Evolutionary conservation across 805 yeast genomes (phyloP), one percentile per base, ranked within the genome.

Genomic region (Saccharomycopsis babjevae): DNA sequence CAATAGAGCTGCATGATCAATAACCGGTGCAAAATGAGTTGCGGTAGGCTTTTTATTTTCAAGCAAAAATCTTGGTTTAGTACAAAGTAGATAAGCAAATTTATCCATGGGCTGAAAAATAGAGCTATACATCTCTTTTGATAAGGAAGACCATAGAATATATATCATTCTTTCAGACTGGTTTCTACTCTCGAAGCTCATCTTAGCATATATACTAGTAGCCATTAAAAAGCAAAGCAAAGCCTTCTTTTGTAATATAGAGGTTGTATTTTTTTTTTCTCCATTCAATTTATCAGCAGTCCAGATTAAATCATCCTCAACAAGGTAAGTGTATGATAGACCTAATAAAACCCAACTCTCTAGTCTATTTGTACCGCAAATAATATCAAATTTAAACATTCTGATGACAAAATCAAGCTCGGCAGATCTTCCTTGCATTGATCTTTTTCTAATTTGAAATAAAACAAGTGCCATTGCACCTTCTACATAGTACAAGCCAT

Each of bases 241-340:
- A 0, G 96, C 78, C 67, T 80, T 85, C 61, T 86, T 78, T 70
- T 90, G 97, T 2, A 81, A 68, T 5, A 78, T 72, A 0, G 91
- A 89, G 0, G 90, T 86, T 0, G 73, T 70, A 3, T 73, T 73
- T 67, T 86, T 86, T 63, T 84, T 78, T 5, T 87, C 94, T 0
- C 80, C 76, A 58, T 85, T 85, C 42, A 90, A 72, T 67, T 88
- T 88, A 67, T 92, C 97, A 0, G 96, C 84, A 0, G 93, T 88
- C 96, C 97, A 90, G n/a, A 89, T 83, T 60, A 94, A 72, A 65
- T 89, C 97, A 70, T 91, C 97, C 65, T 93, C 97, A 0, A 87
- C 96, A 50, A 88, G 74, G 61, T 77, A 84, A 0, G 91, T 85
- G 66, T 80, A 91, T 0, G 93, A 84, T 68, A 86, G 90, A 0